phyloP scores from a whole-genome alignment of 2,329 filamentous ascomycete genomes.

The Tolypocladium ophioglossoides region DNA sequence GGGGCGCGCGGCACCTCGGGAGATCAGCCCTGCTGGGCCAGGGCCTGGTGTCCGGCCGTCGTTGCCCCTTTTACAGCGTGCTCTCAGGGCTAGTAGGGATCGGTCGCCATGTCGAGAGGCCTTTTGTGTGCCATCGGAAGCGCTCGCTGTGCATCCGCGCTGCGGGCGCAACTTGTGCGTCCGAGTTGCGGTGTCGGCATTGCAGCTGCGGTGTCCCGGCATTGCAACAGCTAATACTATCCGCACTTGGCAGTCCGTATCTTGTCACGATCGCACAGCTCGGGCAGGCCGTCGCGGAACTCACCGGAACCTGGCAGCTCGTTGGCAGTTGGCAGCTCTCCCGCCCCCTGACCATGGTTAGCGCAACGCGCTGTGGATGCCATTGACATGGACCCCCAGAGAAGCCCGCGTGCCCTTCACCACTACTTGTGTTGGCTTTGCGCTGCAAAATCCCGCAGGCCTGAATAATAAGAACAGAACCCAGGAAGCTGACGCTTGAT shows the following conservation, averaged over 20 bases:
- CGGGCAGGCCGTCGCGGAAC: background rate
- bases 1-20: too few relatives aligned
- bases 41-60: too few relatives aligned
- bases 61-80: background rate
- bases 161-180: background rate
- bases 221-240: background rate
- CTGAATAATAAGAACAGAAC: too few relatives aligned
- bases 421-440: too few relatives aligned
- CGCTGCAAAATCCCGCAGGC: background rate
- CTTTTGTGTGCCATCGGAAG: constrained; percentile 1
- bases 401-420: too few relatives aligned
- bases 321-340: background rate
- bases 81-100: background rate
- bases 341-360: background rate
- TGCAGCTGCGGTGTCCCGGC: too few relatives aligned
- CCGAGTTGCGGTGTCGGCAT: too few relatives aligned
- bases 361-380: background rate
- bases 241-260: too few relatives aligned
- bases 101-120: background rate
- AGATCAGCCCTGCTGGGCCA: constrained; percentile 5
- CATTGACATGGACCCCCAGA: background rate
- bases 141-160: background rate
- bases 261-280: background rate
- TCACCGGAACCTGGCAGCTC: too few relatives aligned
- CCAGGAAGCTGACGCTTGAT: too few relatives aligned